Base-by-base conservation (phyloP, 345 rosid genomes). In the Gossypium australe region DNA sequence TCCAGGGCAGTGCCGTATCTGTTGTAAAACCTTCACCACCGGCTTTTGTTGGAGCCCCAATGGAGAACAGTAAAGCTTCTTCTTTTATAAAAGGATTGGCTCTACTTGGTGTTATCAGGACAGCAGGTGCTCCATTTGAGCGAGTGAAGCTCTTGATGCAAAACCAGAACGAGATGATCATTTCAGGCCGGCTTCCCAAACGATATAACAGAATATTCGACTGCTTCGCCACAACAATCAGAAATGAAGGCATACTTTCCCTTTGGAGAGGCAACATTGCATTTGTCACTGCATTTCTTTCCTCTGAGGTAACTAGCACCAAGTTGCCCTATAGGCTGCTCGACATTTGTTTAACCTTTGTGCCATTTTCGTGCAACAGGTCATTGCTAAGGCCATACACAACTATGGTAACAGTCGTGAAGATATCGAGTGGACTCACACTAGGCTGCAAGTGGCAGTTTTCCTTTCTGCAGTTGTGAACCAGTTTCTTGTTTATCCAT, bases 221-320 rank as follows among this genome's bases (percentile, higher is more conserved):
- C 16, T 90, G 93, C 78, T 92, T 90, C 73, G 27, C 49, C 34
- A 82, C 92, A 24, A 92, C 97, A 4, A 72, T 86, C 2, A 70
- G 82, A 82, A 93, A 87, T 0, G 97, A 92, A 76, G 97, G 97
- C 3, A 0, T 85, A 11, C 1, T 61, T 77, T 20, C 95, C 16
- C 84, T 92, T 76, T 90, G 95, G 97, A 87, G 92, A 86, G 93
- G 95, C 55, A 90, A 90, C 79, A 83, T 87, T 53, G 95, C 91
- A 70, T 84, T 83, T 71, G 88, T 86, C 67, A 84, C 84, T 78
- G 85, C 88, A 57, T 7, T 7, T 9, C 0, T 17, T 43, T 58
- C 14, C 22, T 0, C 3, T 9, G 7, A 9, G 67, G 75, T 72
- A 72, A 58, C 12, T 58, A 12, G n/a, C 53, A 41, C 20, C 55